Evolutionary conservation across 2,329 filamentous ascomycete species (phyloP).

Genomic region (Fusarium xyrophilum): DNA sequence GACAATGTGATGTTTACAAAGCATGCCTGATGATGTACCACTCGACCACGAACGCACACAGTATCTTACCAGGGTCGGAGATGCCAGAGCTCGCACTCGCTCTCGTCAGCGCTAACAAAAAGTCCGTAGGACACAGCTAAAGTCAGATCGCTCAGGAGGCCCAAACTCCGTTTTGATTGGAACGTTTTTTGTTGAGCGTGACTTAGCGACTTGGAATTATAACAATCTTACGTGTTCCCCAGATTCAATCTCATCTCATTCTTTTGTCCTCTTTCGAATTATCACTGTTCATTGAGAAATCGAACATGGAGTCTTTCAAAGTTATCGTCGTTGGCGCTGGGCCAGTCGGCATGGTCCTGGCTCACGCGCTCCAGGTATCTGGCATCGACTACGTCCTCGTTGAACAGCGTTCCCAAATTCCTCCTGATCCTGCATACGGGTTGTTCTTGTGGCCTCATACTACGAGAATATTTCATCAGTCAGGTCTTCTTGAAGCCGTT

Average conservation of each 20-base stretch:
- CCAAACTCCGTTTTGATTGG: neutral
- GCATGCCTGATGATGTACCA: too few species aligned
- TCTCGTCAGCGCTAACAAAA: neutral
- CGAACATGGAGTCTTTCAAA: constrained; percentile 14
- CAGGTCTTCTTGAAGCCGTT: constrained; percentile 1
- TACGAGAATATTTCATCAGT: constrained; percentile 13
- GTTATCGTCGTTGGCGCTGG: constrained; percentile 21
- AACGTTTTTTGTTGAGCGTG: neutral
- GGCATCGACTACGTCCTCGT: constrained; percentile 16
- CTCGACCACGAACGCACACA: accelerated
- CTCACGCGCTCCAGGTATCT: constrained; percentile 9
- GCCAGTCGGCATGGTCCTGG: constrained; percentile 11
- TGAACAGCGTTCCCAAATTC: constrained; percentile 16
- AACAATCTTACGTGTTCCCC: neutral
- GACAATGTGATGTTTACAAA: too few species aligned
- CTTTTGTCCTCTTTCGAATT: too few species aligned
- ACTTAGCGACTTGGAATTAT: neutral
- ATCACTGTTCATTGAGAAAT: too few species aligned
- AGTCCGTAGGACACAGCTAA: neutral
- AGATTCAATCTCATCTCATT: neutral
- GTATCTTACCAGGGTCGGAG: accelerated
- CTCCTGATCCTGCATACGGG: constrained; percentile 18
- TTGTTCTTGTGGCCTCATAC: constrained; percentile 23
- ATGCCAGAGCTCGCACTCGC: neutral
- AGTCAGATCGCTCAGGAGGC: neutral